Conservation (phyloP, 495 filamentous ascomycete genomes). For the Daldinia childiae region DNA sequence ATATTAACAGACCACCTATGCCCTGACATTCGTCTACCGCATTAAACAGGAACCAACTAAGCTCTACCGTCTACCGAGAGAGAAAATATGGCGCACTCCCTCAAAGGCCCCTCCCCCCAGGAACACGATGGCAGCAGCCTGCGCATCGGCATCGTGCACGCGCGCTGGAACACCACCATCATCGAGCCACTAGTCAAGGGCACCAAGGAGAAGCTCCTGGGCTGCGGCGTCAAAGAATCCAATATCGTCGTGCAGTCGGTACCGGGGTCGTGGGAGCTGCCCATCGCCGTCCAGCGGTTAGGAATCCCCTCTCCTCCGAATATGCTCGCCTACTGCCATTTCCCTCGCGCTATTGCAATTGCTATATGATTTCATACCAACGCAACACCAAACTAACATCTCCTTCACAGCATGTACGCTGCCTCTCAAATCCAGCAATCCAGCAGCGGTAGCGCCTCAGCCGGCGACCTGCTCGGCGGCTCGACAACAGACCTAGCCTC, state of each 20-base stretch:
- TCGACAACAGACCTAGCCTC: constrained; percentile 70
- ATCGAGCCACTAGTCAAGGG: constrained; percentile 84
- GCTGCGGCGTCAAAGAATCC: constrained; percentile 80
- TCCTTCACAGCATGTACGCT: constrained; percentile 72
- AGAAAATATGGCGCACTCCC: constrained; percentile 43
- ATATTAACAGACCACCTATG: background rate
- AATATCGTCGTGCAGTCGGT: constrained; percentile 91
- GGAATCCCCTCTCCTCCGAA: constrained; percentile 2
- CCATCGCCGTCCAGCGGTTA: constrained; percentile 84
- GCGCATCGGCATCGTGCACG: constrained; percentile 93
- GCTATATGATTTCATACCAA: background rate
- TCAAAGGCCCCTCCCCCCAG: constrained; percentile 58
- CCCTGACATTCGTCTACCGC: background rate
- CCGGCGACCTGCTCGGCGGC: constrained; percentile 80
- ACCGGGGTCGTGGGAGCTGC: constrained; percentile 93
- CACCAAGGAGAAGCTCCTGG: constrained; percentile 58
- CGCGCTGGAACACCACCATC: constrained; percentile 84
- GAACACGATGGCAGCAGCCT: constrained; percentile 75
- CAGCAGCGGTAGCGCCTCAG: constrained; percentile 65
- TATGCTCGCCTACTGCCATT: background rate
- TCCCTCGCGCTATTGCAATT: background rate
- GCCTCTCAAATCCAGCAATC: constrained; percentile 88
- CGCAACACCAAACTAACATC: background rate
- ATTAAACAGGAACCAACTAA: background rate
- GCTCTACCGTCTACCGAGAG: background rate